phyloP scores from a whole-genome alignment of 352 stramenopile species.

The Peronosclerospora sorghi region DNA sequence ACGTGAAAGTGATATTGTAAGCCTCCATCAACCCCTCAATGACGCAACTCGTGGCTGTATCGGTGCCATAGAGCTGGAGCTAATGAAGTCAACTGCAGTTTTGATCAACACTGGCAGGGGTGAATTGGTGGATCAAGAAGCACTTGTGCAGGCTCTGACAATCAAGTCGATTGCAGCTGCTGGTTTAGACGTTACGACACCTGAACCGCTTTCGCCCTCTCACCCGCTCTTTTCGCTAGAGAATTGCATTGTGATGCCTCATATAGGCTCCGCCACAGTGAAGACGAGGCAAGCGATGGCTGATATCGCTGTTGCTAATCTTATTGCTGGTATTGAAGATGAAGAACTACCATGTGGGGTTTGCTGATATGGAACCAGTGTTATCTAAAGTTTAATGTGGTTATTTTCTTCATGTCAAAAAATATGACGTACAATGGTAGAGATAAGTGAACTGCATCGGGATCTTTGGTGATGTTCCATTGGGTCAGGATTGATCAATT shows the following conservation, averaged over 20 bases:
- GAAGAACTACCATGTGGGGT: too few species aligned
- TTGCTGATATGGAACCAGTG: too few species aligned
- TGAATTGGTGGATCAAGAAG: constrained; percentile 84
- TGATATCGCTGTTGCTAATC: constrained; percentile 57
- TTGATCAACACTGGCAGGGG: constrained; percentile 89
- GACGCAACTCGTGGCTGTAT: constrained; percentile 63
- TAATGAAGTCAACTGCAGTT: constrained; percentile 79
- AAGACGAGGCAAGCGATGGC: constrained; percentile 66
- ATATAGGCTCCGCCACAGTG: constrained; percentile 44
- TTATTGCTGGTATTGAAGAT: constrained; percentile 37
- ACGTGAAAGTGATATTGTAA: constrained; percentile 76
- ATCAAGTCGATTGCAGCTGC: constrained; percentile 39
- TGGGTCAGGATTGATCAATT: too few species aligned
- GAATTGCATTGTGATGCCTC: constrained; percentile 55
- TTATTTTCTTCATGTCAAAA: too few species aligned
- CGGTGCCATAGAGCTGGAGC: constrained; percentile 46
- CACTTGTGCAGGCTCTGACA: constrained; percentile 35
- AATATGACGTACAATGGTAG: too few species aligned
- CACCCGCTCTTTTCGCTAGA: constrained; percentile 59
- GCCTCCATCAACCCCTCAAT: constrained; percentile 77
- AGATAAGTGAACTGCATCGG: too few species aligned
- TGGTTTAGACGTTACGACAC: constrained; percentile 81
- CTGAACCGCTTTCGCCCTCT: constrained; percentile 78
- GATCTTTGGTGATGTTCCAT: too few species aligned
- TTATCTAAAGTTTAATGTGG: too few species aligned